These are phyloP conservation scores for Skeletonema potamos DNA, from an alignment of 108 stramenopile genomes.

Conservation along the genomic window DNA sequence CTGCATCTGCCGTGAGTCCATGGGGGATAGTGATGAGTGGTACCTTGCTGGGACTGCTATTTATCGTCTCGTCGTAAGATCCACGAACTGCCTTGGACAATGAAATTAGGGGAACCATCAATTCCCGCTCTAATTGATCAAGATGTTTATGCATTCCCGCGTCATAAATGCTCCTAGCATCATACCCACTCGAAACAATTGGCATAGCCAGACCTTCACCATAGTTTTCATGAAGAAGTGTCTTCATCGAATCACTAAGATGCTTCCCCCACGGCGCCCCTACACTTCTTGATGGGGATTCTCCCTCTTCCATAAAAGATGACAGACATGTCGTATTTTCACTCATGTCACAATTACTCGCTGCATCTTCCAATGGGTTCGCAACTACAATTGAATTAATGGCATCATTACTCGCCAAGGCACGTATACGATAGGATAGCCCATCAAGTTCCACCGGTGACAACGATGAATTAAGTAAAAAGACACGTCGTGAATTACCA, in stretches of 20 bases:
- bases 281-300: background rate
- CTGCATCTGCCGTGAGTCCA: constrained; percentile 73
- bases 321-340: constrained; percentile 30
- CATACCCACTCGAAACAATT: constrained; percentile 75
- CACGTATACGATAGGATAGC: constrained; percentile 66
- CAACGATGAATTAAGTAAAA: constrained; percentile 64
- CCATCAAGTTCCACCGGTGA: constrained; percentile 69
- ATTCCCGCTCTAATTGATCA: constrained; percentile 22
- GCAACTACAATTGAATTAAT: constrained; percentile 73
- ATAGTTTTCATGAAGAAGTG: constrained; percentile 20
- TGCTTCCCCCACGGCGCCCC: constrained; percentile 10
- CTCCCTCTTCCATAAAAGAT: constrained; percentile 41
- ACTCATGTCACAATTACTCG: constrained; percentile 35
- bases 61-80: constrained; percentile 13
- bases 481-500: constrained; percentile 73
- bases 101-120: constrained; percentile 50
- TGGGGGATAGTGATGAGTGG: constrained; percentile 74
- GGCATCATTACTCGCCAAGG: constrained; percentile 57
- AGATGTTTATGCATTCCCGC: constrained; percentile 22
- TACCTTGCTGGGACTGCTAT: constrained; percentile 43
- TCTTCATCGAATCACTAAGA: constrained; percentile 10
- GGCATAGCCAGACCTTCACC: constrained; percentile 39
- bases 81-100: constrained; percentile 68
- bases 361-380: constrained; percentile 60
- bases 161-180: constrained; percentile 52